phyloP scores from a whole-genome alignment of 805 yeast species.

The Ogataea paraovalis region DNA sequence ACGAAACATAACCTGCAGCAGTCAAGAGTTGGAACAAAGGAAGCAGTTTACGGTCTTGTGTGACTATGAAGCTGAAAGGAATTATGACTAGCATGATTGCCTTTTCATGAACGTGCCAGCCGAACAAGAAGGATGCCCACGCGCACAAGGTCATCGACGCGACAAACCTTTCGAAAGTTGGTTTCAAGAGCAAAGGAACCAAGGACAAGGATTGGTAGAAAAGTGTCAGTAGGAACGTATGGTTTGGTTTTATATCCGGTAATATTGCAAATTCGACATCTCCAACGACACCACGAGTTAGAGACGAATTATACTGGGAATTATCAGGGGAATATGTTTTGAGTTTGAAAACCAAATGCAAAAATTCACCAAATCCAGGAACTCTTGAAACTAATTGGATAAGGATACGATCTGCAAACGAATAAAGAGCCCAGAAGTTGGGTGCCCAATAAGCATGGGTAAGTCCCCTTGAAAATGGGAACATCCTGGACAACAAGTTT shows the following conservation, averaged over 20 bases:
- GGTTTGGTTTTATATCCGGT: constrained; percentile 73
- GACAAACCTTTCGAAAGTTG: constrained; percentile 72
- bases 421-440: constrained; percentile 92
- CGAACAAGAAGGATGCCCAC: constrained; percentile 84
- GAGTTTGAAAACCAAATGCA: constrained; percentile 24
- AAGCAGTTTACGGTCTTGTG: constrained; percentile 66
- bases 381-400: constrained; percentile 39
- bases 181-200: constrained; percentile 65
- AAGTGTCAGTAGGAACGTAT: constrained; percentile 76
- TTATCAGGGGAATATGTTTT: constrained; percentile 1
- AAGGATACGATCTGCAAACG: constrained; percentile 71
- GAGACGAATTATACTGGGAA: constrained; percentile 12
- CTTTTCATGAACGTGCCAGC: constrained; percentile 99
- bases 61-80: constrained; percentile 77
- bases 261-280: constrained; percentile 79
- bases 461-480: constrained; percentile 91
- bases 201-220: constrained; percentile 79
- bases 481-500: constrained; percentile 63
- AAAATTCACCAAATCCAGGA: constrained; percentile 42
- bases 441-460: constrained; percentile 99
- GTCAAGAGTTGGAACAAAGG: constrained; percentile 68
- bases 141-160: constrained; percentile 89
- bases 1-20: constrained; percentile 78
- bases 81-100: constrained; percentile 86
- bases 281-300: constrained; percentile 86